Conservation (phyloP, 1,284 basidiomycete species). For the Erythrobasidium hasegawianum region DNA sequence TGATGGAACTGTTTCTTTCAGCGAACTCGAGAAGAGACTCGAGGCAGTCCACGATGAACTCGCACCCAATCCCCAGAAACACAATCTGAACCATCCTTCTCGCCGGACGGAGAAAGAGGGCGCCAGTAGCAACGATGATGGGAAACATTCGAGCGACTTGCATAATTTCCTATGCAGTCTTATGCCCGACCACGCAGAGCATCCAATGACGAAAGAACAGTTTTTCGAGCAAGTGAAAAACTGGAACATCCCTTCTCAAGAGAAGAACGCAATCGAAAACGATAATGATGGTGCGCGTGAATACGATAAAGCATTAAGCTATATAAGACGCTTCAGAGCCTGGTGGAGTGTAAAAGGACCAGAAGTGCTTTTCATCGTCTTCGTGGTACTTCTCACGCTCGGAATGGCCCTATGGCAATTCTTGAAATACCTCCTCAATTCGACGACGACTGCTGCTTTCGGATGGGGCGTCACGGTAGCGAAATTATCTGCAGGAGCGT, state of each 20-base stretch:
- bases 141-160: slow-evolving; percentile 5
- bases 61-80: slow-evolving; percentile 9
- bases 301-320: slow-evolving; percentile 1
- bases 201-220: slow-evolving; percentile 7
- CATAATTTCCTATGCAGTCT: slow-evolving; percentile 26
- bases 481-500: slow-evolving; percentile 13
- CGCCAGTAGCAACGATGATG: background rate
- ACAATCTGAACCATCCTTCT: slow-evolving; percentile 19
- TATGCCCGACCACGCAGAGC: slow-evolving; percentile 2
- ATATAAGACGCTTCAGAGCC: background rate
- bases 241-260: slow-evolving; percentile 22
- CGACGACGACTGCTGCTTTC: background rate
- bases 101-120: background rate
- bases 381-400: slow-evolving; percentile 2
- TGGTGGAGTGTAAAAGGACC: slow-evolving; percentile 25
- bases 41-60: slow-evolving; percentile 11
- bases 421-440: slow-evolving; percentile 5
- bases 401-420: slow-evolving; percentile 13
- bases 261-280: background rate
- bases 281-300: slow-evolving; percentile 7
- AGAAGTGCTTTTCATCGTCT: slow-evolving; percentile 10
- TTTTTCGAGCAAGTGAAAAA: background rate
- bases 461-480: slow-evolving; percentile 12
- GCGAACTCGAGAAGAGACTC: slow-evolving; percentile 18
- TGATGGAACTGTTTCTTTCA: slow-evolving; percentile 18